These are phyloP conservation scores for Lentinus brumalis DNA, from an alignment of 768 basidiomycete species.

Conservation along the genomic window DNA sequence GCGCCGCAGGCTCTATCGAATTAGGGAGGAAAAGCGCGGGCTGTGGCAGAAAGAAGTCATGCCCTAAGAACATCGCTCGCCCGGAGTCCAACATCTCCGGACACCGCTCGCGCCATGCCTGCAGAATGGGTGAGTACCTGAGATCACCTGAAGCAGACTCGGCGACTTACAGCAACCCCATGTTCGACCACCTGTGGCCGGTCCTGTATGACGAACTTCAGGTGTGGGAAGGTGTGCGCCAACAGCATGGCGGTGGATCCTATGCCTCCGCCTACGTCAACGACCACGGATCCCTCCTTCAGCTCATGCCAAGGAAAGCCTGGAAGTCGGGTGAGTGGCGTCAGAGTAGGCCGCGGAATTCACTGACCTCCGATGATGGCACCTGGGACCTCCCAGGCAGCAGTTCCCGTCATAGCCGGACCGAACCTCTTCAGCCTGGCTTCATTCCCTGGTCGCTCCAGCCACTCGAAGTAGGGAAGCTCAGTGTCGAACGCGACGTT, in stretches of 20 bases:
- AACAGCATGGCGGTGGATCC: conserved; percentile 52
- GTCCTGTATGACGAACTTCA: conserved; percentile 67
- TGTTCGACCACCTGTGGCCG: conserved; percentile 54
- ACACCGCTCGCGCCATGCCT: conserved; percentile 63
- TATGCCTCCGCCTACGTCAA: conserved; percentile 74
- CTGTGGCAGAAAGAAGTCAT: conserved; percentile 78
- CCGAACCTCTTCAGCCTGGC: conserved; percentile 66
- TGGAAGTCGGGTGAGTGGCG: conserved; percentile 24
- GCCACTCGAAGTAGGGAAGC: conserved; percentile 66
- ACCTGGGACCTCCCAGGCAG: conserved; percentile 59
- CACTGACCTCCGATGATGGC: conserved; percentile 29
- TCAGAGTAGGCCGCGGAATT: not conserved
- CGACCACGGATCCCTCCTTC: conserved; percentile 49
- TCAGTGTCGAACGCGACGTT: conserved; percentile 65
- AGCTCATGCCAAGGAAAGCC: conserved; percentile 63
- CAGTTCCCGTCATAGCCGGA: conserved; percentile 74
- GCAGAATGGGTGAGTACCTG: conserved; percentile 17
- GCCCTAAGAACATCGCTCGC: conserved; percentile 61
- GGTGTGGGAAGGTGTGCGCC: conserved; percentile 39
- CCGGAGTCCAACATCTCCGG: conserved; percentile 58
- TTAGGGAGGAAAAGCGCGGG: conserved; percentile 21
- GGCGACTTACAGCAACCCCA: conserved; percentile 35
- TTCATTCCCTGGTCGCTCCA: conserved; percentile 56
- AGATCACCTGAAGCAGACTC: not conserved
- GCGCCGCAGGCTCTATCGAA: conserved; percentile 37